A percentile compares a stretch with the other conserved stretches of the same genome.
phyloP scores from a whole-genome alignment of 495 filamentous ascomycete species.

The Podospora pseudoanserina region DNA sequence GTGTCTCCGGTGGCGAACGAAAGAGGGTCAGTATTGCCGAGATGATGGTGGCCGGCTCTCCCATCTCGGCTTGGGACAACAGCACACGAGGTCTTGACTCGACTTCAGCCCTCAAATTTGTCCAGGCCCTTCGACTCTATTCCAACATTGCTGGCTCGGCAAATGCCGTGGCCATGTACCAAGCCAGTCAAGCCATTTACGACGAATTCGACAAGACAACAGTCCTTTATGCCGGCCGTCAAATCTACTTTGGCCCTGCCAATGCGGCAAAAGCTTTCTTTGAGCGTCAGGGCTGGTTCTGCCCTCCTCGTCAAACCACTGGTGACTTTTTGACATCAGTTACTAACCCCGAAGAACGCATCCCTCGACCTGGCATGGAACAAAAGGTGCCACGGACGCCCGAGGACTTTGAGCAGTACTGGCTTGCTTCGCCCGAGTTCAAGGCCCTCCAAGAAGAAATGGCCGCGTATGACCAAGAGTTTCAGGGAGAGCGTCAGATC shows the following conservation, averaged over 20 bases:
- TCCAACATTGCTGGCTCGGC: conserved; percentile 52
- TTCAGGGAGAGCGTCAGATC: conserved; percentile 43
- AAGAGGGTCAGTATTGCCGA: conserved; percentile 54
- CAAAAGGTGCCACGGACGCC: conserved; percentile 57
- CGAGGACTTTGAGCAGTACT: conserved; percentile 57
- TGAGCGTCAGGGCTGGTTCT: conserved; percentile 57
- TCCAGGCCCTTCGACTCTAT: conserved; percentile 44
- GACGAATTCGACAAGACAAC: conserved; percentile 60
- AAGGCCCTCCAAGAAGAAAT: conserved; percentile 59
- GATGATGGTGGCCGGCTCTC: conserved; percentile 43
- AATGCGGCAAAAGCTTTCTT: conserved; percentile 56
- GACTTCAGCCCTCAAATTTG: conserved; percentile 49
- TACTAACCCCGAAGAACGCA: conserved; percentile 67
- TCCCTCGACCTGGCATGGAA: conserved; percentile 62
- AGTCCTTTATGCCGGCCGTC: conserved; percentile 60
- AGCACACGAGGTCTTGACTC: conserved; percentile 53
- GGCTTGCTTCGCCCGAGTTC: conserved; percentile 44
- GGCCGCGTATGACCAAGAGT: conserved; percentile 53
- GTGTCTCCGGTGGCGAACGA: conserved; percentile 58
- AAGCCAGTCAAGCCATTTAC: conserved; percentile 67
- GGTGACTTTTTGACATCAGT: conserved; percentile 75
- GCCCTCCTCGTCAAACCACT: conserved; percentile 64
- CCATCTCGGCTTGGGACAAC: conserved; percentile 54
- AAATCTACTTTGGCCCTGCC: conserved; percentile 63
- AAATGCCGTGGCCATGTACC: conserved; percentile 66